Percentiles rank a stretch among this genome's conserved stretches.
phyloP scores from a whole-genome alignment of 768 basidiomycete genomes.

The Boletus coccyginus region DNA sequence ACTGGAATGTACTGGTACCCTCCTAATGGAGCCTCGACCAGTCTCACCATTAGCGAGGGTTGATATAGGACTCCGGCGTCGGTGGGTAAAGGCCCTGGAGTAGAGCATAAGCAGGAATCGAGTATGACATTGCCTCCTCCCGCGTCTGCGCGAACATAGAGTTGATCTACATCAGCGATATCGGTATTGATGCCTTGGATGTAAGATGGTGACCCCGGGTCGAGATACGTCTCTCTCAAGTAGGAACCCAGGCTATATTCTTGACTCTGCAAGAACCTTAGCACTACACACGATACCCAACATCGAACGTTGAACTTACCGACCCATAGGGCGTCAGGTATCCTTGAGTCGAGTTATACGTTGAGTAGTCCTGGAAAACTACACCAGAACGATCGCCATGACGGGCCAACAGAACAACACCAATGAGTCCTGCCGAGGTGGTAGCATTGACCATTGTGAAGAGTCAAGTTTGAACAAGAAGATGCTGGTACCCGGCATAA shows the following conservation, averaged over 20 bases:
- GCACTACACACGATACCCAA: not conserved
- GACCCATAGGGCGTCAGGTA: slow-evolving; percentile 75
- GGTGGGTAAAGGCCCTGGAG: slow-evolving; percentile 86
- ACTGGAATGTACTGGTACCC: slow-evolving; percentile 83
- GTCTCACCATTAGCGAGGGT: slow-evolving; percentile 70
- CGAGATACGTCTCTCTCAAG: slow-evolving; percentile 64
- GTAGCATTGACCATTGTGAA: slow-evolving; percentile 24
- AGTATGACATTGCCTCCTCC: slow-evolving; percentile 73
- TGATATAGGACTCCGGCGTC: slow-evolving; percentile 57
- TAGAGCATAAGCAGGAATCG: slow-evolving; percentile 78
- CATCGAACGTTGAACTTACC: slow-evolving; percentile 39
- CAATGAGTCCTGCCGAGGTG: slow-evolving; percentile 43
- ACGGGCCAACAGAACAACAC: slow-evolving; percentile 71
- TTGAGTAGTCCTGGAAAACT: slow-evolving; percentile 70
- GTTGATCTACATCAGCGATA: slow-evolving; percentile 64
- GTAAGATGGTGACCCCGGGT: slow-evolving; percentile 59
- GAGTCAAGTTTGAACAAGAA: not conserved
- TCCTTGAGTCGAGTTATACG: slow-evolving; percentile 61
- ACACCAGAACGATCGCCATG: slow-evolving; percentile 67
- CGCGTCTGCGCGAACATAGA: slow-evolving; percentile 75
- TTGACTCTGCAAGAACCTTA: slow-evolving; percentile 34
- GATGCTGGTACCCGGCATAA: not conserved
- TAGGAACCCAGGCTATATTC: slow-evolving; percentile 58
- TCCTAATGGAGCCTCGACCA: slow-evolving; percentile 71
- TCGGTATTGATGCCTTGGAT: slow-evolving; percentile 65